Conservation (phyloP, 2,329 filamentous ascomycete genomes). For the Alternaria dauci region DNA sequence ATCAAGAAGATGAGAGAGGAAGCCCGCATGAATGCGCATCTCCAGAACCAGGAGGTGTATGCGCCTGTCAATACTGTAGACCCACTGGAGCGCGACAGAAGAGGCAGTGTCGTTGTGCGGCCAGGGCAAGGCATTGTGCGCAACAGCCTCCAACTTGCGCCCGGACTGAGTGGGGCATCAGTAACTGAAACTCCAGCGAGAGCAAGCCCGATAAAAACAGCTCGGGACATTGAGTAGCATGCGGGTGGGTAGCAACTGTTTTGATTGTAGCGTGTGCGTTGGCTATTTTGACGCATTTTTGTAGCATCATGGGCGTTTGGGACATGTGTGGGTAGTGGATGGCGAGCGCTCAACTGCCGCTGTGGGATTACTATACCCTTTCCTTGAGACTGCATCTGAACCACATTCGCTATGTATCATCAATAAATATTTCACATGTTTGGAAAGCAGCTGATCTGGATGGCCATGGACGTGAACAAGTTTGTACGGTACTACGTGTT, state of each 20-base stretch:
- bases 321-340: background rate
- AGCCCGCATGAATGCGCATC: constrained; percentile 62
- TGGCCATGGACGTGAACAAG: background rate
- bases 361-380: constrained; percentile 4
- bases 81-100: constrained; percentile 35
- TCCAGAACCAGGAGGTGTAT: constrained; percentile 51
- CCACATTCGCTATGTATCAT: constrained; percentile 17
- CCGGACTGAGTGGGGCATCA: constrained; percentile 27
- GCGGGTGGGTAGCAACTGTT: background rate
- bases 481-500: background rate
- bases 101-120: constrained; percentile 24
- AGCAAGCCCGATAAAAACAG: constrained; percentile 55
- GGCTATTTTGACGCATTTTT: constrained; percentile 3
- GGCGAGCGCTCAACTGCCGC: constrained; percentile 1
- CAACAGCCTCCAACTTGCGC: constrained; percentile 50
- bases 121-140: constrained; percentile 44
- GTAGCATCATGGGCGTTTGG: constrained; percentile 25
- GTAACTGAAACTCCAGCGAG: constrained; percentile 40
- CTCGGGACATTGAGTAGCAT: constrained; percentile 55
- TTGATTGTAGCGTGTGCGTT: constrained; percentile 9
- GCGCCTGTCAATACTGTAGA: constrained; percentile 46
- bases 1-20: constrained; percentile 87
- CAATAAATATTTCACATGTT: constrained; percentile 7
- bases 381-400: constrained; percentile 2
- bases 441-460: background rate